Evolutionary conservation across 2,329 filamentous ascomycete genomes (phyloP), one percentile per base, ranked within the genome.

Genomic region (Dothidotthia symphoricarpi): DNA sequence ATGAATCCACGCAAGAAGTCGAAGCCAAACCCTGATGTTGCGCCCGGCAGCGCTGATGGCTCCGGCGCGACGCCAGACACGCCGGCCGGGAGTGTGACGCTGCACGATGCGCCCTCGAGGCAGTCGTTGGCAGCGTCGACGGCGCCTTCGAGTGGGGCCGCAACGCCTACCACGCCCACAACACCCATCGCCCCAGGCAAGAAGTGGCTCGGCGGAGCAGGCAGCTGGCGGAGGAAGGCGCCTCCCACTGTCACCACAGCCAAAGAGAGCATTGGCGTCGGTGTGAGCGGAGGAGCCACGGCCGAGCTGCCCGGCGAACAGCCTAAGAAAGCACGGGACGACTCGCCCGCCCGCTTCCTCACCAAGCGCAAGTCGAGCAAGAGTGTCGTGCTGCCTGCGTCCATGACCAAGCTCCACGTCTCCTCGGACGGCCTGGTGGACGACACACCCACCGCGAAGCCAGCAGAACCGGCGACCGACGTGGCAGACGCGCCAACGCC

Each of bases 221-320:
- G 69, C 24, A 73, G 69, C 34, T 72, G 71, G 71, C 62, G 66
- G 6, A 61, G 65, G 16, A 75, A 75, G 55, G 69, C 72, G 9
- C 66, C 68, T 9, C 66, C 72, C 1, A 64, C 72, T 7, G 70
- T 72, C n/a, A 64, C 71, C 49, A 69, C 71, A 6, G 69, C 69
- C 7, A 63, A 62, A 16, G 71, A 75, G 49, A 74, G 67, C 46
- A 69, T 74, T 17, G 71, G 71, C 4, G 64, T 65, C 27, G 59
- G 63, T 26, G 63, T 68, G 16, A 64, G 64, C 30, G 67, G 68
- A 31, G 69, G 70, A 15, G 62, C 69, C 1, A 70, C 69, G 3
- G 66, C 66, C 12, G 69, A 72, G 36, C 52, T 68, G 10, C 59
- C 60, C 7, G 41, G 31, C 6, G 57, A 66, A 25, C 61, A 57